A percentile compares a stretch with the other conserved stretches of the same genome.
Evolutionary conservation across 2,329 filamentous ascomycete genomes (phyloP).

Genomic region (Pseudocercospora fuligena): DNA sequence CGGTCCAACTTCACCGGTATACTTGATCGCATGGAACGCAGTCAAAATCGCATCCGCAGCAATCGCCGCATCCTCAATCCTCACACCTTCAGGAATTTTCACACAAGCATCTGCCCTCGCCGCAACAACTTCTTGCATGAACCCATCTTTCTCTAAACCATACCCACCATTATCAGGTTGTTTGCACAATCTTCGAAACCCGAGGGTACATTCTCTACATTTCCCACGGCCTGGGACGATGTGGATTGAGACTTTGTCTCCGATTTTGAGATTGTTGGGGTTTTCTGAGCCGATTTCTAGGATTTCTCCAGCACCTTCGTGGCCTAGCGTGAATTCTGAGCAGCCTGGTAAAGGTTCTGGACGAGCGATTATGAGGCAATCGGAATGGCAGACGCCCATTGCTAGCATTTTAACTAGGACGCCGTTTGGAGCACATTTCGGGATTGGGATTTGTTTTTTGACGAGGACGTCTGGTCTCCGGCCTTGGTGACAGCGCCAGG

Average conservation of each 20-base stretch:
- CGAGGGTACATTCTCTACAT: conserved; percentile 48
- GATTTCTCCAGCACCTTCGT: conserved; percentile 33
- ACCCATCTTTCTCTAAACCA: conserved; percentile 52
- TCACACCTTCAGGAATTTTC: conserved; percentile 27
- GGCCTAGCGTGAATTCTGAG: conserved; percentile 28
- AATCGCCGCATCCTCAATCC: conserved; percentile 41
- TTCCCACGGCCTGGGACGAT: conserved; percentile 44
- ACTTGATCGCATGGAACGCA: conserved; percentile 49
- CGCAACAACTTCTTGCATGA: conserved; percentile 49
- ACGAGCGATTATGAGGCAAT: conserved; percentile 39
- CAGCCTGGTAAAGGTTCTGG: conserved; percentile 24
- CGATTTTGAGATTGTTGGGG: conserved; percentile 23
- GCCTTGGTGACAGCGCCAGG: conserved; percentile 16
- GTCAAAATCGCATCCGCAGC: conserved; percentile 50
- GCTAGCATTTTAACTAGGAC: conserved; percentile 43
- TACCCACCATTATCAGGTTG: conserved; percentile 43
- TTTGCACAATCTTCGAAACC: conserved; percentile 46
- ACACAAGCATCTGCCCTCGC: conserved; percentile 37
- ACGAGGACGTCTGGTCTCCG: conserved; percentile 36
- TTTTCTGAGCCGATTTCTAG: conserved; percentile 26
- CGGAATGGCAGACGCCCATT: conserved; percentile 44
- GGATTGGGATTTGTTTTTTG: conserved; percentile 40
- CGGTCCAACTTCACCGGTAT: conserved; percentile 43
- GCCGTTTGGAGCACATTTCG: conserved; percentile 32
- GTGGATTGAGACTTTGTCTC: conserved; percentile 43